phyloP scores from a whole-genome alignment of 805 yeast genomes.

The Starmerella davenportii region DNA sequence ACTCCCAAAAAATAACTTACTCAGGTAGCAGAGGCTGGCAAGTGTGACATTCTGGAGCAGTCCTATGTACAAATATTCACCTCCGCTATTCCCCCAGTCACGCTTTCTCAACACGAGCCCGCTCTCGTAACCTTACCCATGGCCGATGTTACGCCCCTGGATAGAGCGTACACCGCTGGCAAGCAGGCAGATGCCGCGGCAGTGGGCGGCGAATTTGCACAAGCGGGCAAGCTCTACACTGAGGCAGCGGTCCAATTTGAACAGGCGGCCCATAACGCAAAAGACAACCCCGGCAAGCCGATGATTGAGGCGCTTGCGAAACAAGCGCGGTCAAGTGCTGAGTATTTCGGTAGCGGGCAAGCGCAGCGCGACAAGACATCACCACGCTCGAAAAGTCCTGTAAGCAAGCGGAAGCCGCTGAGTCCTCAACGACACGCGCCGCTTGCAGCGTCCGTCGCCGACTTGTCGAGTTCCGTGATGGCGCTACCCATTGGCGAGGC shows the following conservation, averaged over 20 bases:
- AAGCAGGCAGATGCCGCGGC: conserved; percentile 36
- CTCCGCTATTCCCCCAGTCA: no score
- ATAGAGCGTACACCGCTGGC: conserved; percentile 33
- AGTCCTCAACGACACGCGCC: not conserved
- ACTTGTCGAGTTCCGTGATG: conserved; percentile 1
- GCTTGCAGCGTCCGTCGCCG: not conserved
- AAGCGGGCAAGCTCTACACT: conserved; percentile 27
- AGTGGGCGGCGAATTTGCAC: conserved; percentile 26
- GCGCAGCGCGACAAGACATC: not conserved
- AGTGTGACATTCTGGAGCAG: no score
- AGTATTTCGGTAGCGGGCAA: conserved; percentile 19
- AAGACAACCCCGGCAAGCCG: conserved; percentile 20
- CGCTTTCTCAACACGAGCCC: no score
- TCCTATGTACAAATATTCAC: no score
- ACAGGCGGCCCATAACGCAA: conserved; percentile 16
- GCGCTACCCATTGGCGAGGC: conserved; percentile 10
- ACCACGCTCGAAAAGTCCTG: not conserved
- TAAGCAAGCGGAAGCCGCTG: not conserved
- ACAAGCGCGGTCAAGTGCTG: conserved; percentile 21
- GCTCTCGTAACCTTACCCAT: no score
- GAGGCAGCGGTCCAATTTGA: conserved; percentile 25
- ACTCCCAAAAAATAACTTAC: no score
- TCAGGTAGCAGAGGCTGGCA: no score
- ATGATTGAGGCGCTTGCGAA: conserved; percentile 21
- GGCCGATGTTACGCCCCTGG: no score